Percentiles rank a stretch among this genome's conserved stretches.
These are phyloP conservation scores for Vitis rotundifolia DNA, from an alignment of 164 flowering plant genomes.

Conservation along the genomic window DNA sequence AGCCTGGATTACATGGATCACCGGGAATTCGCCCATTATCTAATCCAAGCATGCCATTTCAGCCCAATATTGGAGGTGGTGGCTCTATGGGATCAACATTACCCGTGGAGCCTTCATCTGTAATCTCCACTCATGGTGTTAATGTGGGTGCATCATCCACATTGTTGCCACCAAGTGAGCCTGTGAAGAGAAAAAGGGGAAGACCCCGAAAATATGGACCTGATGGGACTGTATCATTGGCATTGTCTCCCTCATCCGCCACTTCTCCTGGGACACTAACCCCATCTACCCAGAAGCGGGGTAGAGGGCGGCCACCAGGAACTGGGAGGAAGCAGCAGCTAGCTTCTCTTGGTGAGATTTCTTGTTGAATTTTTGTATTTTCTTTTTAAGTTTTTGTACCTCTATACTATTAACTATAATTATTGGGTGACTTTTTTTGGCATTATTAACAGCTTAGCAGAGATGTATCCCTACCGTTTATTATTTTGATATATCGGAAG, in stretches of 20 bases:
- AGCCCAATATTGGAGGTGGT: constrained; percentile 44
- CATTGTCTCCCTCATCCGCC: constrained; percentile 52
- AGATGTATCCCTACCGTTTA: too few species aligned
- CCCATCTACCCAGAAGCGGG: constrained; percentile 55
- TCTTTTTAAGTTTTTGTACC: background rate
- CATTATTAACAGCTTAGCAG: too few species aligned
- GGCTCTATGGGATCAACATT: constrained; percentile 43
- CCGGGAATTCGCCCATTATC: constrained; percentile 43
- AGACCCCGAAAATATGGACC: constrained; percentile 91
- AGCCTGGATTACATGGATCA: constrained; percentile 46
- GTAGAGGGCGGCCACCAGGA: constrained; percentile 96
- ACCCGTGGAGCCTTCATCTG: constrained; percentile 46
- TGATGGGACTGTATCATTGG: constrained; percentile 63
- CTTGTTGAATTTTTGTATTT: background rate
- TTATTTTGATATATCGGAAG: too few species aligned
- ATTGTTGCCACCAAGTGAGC: constrained; percentile 34
- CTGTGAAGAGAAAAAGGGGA: constrained; percentile 76
- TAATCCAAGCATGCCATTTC: constrained; percentile 40
- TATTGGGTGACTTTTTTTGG: background rate
- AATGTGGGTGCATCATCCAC: constrained; percentile 37
- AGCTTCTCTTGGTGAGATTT: constrained; percentile 67
- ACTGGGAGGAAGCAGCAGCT: constrained; percentile 79
- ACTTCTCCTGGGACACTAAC: constrained; percentile 33
- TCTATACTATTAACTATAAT: background rate
- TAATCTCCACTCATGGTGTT: constrained; percentile 46